phyloP scores from a whole-genome alignment of 805 yeast genomes.

The Candida orba region DNA sequence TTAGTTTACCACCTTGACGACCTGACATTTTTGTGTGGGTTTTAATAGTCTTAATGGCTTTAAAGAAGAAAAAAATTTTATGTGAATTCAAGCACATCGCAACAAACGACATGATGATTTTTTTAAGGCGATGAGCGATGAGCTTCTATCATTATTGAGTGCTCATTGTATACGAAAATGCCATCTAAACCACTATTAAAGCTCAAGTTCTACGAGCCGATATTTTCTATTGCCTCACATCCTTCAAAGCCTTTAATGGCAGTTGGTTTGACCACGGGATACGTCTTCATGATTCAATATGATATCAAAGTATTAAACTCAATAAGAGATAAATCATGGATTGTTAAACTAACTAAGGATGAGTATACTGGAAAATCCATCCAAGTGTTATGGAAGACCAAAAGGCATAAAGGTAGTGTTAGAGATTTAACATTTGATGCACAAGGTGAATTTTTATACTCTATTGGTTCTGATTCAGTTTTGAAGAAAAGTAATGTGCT shows the following conservation, averaged over 20 bases:
- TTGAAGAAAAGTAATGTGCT: slow-evolving; percentile 65
- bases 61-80: neutral
- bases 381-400: slow-evolving; percentile 63
- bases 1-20: slow-evolving; percentile 95
- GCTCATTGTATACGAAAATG: neutral
- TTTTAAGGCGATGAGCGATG: slow-evolving; percentile 1
- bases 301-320: slow-evolving; percentile 30
- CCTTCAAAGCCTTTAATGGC: slow-evolving; percentile 60
- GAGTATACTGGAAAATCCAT: slow-evolving; percentile 20
- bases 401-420: slow-evolving; percentile 85
- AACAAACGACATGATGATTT: neutral
- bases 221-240: slow-evolving; percentile 75
- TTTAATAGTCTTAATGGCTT: too few relatives aligned
- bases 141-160: too few relatives aligned
- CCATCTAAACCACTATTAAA: slow-evolving; percentile 27
- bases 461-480: slow-evolving; percentile 76
- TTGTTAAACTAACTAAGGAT: slow-evolving; percentile 14
- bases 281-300: slow-evolving; percentile 55
- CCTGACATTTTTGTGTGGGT: slow-evolving; percentile 59
- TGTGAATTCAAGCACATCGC: too few relatives aligned
- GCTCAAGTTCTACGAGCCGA: slow-evolving; percentile 43
- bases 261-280: slow-evolving; percentile 80
- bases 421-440: slow-evolving; percentile 59
- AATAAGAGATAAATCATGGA: slow-evolving; percentile 21
- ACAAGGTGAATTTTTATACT: slow-evolving; percentile 42